These are phyloP conservation scores for Chlorella sorokiniana DNA, from an alignment of 139 green algal genomes.

Conservation along the genomic window DNA sequence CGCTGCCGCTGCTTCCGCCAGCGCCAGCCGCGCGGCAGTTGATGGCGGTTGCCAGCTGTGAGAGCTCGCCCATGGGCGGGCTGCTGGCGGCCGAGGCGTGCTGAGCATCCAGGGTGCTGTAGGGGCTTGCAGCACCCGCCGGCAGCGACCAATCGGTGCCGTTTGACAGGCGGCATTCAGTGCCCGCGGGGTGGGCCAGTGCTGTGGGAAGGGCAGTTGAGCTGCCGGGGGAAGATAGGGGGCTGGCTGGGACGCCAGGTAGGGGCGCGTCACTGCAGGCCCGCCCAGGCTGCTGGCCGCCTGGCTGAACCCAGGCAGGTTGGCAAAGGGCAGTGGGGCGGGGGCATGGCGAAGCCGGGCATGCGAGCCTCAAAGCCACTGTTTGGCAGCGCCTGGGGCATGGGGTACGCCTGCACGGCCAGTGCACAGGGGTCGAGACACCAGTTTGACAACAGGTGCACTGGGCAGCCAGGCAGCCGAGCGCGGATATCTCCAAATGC, in stretches of 20 bases:
- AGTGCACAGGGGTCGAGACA: too few relatives aligned
- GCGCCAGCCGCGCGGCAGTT: neutral
- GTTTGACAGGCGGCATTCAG: neutral
- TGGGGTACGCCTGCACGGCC: neutral
- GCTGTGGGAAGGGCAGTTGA: constrained; percentile 4
- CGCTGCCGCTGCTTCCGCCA: constrained; percentile 11
- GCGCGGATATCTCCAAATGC: neutral
- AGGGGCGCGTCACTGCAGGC: neutral
- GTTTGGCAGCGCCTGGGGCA: neutral
- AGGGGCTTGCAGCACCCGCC: constrained; percentile 5
- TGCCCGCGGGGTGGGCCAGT: neutral
- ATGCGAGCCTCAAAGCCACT: neutral
- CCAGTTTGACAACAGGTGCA: too few relatives aligned
- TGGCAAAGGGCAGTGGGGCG: constrained; percentile 17
- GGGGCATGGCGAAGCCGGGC: neutral
- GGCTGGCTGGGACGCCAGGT: neutral
- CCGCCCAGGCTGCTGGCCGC: neutral
- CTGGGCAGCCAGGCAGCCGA: too few relatives aligned
- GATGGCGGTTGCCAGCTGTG: neutral
- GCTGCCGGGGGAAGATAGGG: neutral
- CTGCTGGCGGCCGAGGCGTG: constrained; percentile 22
- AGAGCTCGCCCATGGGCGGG: constrained; percentile 7
- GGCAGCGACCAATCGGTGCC: neutral
- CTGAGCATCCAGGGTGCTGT: constrained; percentile 19
- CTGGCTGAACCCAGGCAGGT: constrained; percentile 27